A percentile compares a stretch with the other conserved stretches of the same genome.
Conservation (phyloP, 176 grass and related monocot genomes). For the Pharus latifolius region DNA sequence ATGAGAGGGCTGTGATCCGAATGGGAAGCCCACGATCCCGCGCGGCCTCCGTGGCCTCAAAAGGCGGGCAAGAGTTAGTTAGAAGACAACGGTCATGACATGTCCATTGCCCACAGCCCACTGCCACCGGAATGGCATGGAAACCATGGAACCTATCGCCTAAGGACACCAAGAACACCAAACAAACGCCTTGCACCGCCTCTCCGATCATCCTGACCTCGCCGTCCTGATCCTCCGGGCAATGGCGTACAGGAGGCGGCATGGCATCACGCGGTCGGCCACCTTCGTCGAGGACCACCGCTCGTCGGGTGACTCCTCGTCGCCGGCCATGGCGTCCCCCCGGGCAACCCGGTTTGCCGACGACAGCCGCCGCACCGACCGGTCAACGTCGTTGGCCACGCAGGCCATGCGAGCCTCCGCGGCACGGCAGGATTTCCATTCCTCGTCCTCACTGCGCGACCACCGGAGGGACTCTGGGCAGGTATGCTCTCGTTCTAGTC, state of each 20-base stretch:
- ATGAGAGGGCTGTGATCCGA: background rate
- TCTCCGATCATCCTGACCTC: too few species aligned
- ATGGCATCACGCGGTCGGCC: conserved; percentile 45
- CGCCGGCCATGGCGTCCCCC: conserved; percentile 35
- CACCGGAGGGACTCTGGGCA: background rate
- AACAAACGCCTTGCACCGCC: too few species aligned
- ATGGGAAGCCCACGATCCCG: background rate
- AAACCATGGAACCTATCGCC: conserved; percentile 7
- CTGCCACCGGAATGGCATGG: too few species aligned
- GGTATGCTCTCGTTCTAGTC: background rate
- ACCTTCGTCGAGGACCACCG: conserved; percentile 58
- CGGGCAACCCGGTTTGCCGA: conserved; percentile 34
- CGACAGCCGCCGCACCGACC: conserved; percentile 31
- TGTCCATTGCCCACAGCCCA: background rate
- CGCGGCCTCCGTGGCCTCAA: conserved; percentile 9
- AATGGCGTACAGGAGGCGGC: conserved; percentile 60
- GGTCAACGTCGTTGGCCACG: conserved; percentile 9
- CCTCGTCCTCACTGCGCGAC: background rate
- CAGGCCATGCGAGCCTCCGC: background rate
- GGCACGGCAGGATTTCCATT: background rate
- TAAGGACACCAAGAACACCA: background rate
- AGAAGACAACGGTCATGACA: conserved; percentile 20
- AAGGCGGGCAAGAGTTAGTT: conserved; percentile 21
- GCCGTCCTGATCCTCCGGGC: background rate
- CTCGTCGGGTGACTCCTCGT: conserved; percentile 13